Conservation (phyloP, 202 grass and related monocot species). For the Cymbopogon flexuosus region DNA sequence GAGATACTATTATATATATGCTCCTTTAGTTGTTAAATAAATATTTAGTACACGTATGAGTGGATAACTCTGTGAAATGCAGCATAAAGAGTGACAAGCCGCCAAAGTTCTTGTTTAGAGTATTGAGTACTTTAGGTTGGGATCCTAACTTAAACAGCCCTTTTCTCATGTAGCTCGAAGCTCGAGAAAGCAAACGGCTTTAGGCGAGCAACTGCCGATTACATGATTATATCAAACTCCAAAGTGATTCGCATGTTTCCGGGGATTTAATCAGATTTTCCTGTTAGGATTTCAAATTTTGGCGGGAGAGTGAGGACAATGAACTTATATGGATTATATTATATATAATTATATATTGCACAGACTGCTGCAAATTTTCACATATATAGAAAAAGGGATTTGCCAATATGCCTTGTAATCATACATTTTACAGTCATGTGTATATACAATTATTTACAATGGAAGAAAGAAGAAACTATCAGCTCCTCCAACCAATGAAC, state of each 20-base stretch:
- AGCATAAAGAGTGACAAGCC: conserved; percentile 21
- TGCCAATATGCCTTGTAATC: background rate
- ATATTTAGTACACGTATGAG: conserved; percentile 3
- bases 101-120: conserved; percentile 35
- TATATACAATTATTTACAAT: background rate
- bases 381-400: background rate
- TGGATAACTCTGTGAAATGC: conserved; percentile 23
- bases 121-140: conserved; percentile 34
- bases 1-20: background rate
- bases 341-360: background rate
- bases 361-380: background rate
- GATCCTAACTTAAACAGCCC: conserved; percentile 31
- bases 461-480: background rate
- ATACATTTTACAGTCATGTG: background rate
- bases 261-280: conserved; percentile 42
- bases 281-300: conserved; percentile 50
- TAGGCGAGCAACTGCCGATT: conserved; percentile 26
- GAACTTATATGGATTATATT: background rate
- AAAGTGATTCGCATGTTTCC: conserved; percentile 36
- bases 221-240: conserved; percentile 31
- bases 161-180: conserved; percentile 23
- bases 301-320: conserved; percentile 26
- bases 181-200: conserved; percentile 39
- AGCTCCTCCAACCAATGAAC: background rate
- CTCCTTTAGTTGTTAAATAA: background rate